phyloP scores from a whole-genome alignment of 2,329 filamentous ascomycete genomes.

The Monascus ruber region DNA sequence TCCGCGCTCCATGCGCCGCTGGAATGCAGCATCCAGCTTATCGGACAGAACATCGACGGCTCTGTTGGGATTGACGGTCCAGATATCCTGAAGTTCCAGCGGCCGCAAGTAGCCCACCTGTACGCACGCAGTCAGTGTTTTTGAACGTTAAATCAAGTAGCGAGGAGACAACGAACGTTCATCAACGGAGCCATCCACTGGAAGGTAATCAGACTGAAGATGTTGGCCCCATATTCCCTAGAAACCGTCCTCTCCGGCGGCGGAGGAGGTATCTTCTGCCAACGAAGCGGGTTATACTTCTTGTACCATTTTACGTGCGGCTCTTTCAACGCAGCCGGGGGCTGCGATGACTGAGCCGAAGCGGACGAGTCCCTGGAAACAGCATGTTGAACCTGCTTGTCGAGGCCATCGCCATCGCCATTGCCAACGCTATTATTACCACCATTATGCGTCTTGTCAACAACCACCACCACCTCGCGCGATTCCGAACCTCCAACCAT shows the following conservation, averaged over 20 bases:
- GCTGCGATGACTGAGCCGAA: too few relatives aligned
- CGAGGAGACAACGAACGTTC: constrained; percentile 43
- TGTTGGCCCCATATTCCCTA: constrained; percentile 59
- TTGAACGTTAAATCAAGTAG: background rate
- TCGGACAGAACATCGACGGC: constrained; percentile 57
- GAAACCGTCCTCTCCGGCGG: constrained; percentile 45
- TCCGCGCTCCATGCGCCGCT: constrained; percentile 54
- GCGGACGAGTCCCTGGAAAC: background rate
- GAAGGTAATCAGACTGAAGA: constrained; percentile 68
- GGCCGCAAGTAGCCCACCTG: constrained; percentile 75
- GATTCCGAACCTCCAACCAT: background rate
- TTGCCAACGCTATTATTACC: constrained; percentile 3
- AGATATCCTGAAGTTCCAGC: constrained; percentile 76
- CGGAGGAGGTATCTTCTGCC: constrained; percentile 42
- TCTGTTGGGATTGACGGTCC: constrained; percentile 73
- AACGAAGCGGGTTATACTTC: constrained; percentile 34
- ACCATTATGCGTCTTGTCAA: constrained; percentile 2
- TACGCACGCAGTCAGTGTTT: constrained; percentile 1
- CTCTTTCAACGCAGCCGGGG: background rate
- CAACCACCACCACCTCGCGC: background rate
- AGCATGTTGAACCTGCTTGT: background rate
- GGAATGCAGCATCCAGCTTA: constrained; percentile 57
- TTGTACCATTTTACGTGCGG: constrained; percentile 24
- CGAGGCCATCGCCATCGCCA: background rate
- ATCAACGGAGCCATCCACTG: constrained; percentile 87